Conservation (phyloP, 768 basidiomycete species). For the Suillus bovinus region DNA sequence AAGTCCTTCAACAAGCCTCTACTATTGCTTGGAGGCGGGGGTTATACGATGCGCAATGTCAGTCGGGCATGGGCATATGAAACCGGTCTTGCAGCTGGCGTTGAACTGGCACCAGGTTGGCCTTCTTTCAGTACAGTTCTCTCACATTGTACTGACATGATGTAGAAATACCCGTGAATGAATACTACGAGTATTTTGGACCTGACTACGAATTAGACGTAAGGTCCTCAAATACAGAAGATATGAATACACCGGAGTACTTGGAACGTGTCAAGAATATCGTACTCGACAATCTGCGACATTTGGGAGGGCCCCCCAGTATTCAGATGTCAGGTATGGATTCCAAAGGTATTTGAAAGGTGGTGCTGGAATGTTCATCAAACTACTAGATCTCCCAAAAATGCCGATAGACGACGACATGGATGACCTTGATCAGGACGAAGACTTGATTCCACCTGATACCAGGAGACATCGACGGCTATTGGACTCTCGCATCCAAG, state of each 20-base stretch:
- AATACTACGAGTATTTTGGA: constrained; percentile 99
- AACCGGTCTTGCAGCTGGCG: constrained; percentile 96
- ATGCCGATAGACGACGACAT: constrained; percentile 82
- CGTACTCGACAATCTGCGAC: constrained; percentile 87
- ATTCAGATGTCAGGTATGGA: constrained; percentile 84
- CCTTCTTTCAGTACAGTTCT: not conserved
- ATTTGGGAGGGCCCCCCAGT: constrained; percentile 86
- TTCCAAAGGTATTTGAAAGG: not conserved
- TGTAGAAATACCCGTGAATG: constrained; percentile 97
- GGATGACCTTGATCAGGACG: constrained; percentile 80
- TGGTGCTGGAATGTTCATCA: not conserved
- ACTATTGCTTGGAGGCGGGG: constrained; percentile 94
- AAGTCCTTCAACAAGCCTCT: constrained; percentile 95
- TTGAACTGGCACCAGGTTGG: constrained; percentile 83
- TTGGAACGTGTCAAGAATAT: constrained; percentile 91
- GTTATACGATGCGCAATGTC: constrained; percentile 98
- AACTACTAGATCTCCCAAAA: constrained; percentile 70
- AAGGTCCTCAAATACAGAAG: constrained; percentile 91
- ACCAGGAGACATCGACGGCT: constrained; percentile 73
- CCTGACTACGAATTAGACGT: constrained; percentile 97
- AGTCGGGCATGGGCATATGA: constrained; percentile 98
- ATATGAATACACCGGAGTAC: constrained; percentile 91
- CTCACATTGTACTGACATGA: constrained; percentile 11
- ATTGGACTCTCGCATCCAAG: constrained; percentile 80
- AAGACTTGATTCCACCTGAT: constrained; percentile 79